Evolutionary conservation across 2,329 filamentous ascomycete species (phyloP), one percentile per base, ranked within the genome.

Genomic region (Aspergillus hortae): DNA sequence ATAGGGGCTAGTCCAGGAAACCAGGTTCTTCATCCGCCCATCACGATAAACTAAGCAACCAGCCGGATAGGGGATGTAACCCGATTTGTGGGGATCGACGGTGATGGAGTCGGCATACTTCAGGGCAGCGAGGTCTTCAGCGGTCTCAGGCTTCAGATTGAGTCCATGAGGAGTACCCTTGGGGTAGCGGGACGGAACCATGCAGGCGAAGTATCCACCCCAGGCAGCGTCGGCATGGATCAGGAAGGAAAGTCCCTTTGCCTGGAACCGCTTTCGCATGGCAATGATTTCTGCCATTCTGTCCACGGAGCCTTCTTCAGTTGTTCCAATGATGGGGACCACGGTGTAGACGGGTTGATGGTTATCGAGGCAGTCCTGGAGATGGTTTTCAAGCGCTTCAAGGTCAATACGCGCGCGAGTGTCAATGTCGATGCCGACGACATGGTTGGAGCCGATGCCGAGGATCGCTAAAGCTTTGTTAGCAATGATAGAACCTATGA

Each of bases 141-240:
- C 15, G 65, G 62, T 54, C 7, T 54, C 54, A 5, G 46, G 19
- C 7, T 40, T 48, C n/a, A 56, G 19, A 1, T n/a, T 4, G n/a
- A 54, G 27, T 2, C 45, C 33, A 73, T 55, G 48, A 64, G 64
- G 44, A 66, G 62, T 52, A 30, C 65, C 62, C 19, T 47, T 17
- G 30, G 38, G 19, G 33, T 15, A 10, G 56, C 58, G 4, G 56
- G 55, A 9, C 65, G 71, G 15, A 23, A 79, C 27, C 74, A 78
- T 77, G 0, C 71, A 71, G 23, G 67, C 67, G 49, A 79, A 80
- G 49, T 80, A 80, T 0, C 77, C 77, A 15, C 77, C 76, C 77
- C 77, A 80, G 0, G 77, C 76, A 0, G 75, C 77, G 53, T 79
- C 77, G 1, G 67, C 74, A 47, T 79, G 77, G 6, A 80, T 64